phyloP scores from a whole-genome alignment of 78 protist species.

The Dictyostelium purpureum region DNA sequence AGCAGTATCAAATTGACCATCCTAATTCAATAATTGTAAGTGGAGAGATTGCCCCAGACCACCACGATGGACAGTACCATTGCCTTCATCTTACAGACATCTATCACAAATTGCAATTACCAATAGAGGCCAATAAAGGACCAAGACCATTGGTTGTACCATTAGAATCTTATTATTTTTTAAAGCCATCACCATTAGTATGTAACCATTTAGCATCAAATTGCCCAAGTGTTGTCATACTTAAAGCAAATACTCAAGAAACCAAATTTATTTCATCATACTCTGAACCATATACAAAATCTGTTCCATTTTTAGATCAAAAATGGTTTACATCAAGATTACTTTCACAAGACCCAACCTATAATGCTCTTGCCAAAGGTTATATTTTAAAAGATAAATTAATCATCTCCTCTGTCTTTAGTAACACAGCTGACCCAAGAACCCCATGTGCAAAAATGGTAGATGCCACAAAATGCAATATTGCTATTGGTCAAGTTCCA shows the following conservation, averaged over 20 bases:
- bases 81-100: conserved; percentile 9
- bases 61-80: background rate
- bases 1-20: background rate
- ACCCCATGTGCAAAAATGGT: background rate
- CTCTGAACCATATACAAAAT: background rate
- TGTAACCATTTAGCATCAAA: background rate
- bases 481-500: too few relatives aligned
- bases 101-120: background rate
- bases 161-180: background rate
- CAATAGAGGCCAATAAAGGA: background rate
- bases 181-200: background rate
- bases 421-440: background rate
- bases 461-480: background rate
- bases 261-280: background rate
- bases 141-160: background rate
- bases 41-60: background rate
- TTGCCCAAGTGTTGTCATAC: background rate
- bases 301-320: background rate
- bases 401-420: background rate
- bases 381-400: background rate
- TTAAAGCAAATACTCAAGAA: background rate
- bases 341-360: background rate
- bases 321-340: conserved; percentile 11
- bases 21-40: background rate
- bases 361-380: background rate